These are phyloP conservation scores for Takakia lepidozioides DNA, from an alignment of 225 moss, liverwort and hornwort genomes.

Conservation along the genomic window DNA sequence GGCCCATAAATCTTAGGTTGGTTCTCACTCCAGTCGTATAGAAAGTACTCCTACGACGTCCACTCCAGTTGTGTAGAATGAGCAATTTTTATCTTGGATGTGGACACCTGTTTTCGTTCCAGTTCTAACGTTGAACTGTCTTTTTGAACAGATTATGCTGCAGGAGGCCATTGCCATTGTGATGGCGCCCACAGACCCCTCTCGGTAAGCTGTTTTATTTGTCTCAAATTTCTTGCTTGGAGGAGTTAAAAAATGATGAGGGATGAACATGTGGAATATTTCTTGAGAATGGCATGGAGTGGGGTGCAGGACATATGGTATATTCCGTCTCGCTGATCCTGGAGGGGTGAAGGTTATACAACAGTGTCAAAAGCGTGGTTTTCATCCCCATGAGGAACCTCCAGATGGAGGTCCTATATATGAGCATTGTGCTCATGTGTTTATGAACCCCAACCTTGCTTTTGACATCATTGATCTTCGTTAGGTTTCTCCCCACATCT, in stretches of 20 bases:
- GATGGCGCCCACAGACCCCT: constrained; percentile 92
- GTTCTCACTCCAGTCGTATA: no score
- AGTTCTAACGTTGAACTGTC: no score
- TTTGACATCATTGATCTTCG: constrained; percentile 96
- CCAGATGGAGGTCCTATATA: constrained; percentile 80
- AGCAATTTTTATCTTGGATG: no score
- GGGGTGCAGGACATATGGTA: constrained; percentile 68
- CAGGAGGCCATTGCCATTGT: constrained; percentile 98
- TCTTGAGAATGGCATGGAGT: constrained; percentile 3
- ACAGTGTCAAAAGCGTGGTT: constrained; percentile 84
- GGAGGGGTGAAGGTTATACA: constrained; percentile 90
- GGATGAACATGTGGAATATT: no score
- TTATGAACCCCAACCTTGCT: constrained; percentile 74
- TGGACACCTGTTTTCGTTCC: no score
- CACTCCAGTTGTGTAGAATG: no score
- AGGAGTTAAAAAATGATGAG: no score
- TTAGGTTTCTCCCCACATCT: constrained; percentile 19
- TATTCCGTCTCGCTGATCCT: constrained; percentile 90
- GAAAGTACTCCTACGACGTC: no score
- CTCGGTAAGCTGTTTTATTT: constrained; percentile 42
- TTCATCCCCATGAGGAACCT: constrained; percentile 91
- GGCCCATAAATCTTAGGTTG: no score
- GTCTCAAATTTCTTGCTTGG: no score
- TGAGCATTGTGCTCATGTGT: constrained; percentile 92
- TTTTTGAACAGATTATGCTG: constrained; percentile 94